phyloP scores from a whole-genome alignment of 2,329 filamentous ascomycete genomes.

The Madurella mycetomatis region DNA sequence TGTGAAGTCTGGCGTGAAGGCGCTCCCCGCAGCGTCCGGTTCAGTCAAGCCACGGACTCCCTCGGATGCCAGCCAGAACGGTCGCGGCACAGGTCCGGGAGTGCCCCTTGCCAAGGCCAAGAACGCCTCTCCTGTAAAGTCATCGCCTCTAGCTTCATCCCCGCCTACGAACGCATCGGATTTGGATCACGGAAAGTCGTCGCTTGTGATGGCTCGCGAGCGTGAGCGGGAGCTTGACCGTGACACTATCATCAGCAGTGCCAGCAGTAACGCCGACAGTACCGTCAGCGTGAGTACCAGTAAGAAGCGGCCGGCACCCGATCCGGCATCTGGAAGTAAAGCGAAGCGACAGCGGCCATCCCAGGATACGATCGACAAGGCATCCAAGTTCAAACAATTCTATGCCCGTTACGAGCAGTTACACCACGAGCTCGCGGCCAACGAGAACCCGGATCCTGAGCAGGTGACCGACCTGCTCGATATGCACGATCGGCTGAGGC shows the following conservation, averaged over 20 bases:
- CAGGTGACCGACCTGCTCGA: constrained; percentile 48
- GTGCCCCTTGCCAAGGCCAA: constrained; percentile 24
- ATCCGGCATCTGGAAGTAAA: constrained; percentile 29
- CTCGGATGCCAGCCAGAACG: constrained; percentile 47
- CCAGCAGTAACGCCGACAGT: constrained; percentile 27
- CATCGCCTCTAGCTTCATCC: constrained; percentile 61
- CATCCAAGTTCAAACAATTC: constrained; percentile 50
- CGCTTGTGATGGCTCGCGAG: constrained; percentile 30
- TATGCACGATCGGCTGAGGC: constrained; percentile 50
- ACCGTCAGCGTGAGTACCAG: constrained; percentile 5
- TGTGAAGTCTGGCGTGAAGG: constrained; percentile 39
- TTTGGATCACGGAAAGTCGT: constrained; percentile 42
- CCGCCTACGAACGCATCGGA: constrained; percentile 63
- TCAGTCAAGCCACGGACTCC: constrained; percentile 39
- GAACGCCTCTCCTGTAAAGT: constrained; percentile 46
- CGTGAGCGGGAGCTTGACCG: constrained; percentile 17
- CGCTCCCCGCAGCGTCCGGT: constrained; percentile 10
- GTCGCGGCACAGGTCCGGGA: constrained; percentile 33
- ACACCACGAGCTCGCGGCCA: constrained; percentile 49
- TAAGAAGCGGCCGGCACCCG: constrained; percentile 20
- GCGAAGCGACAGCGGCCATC: constrained; percentile 40
- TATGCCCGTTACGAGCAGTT: constrained; percentile 56
- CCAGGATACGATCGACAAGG: constrained; percentile 49
- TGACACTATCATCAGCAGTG: constrained; percentile 25
- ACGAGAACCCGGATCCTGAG: constrained; percentile 47